Conservation (phyloP, 345 rosid genomes). For the Populus alba region DNA sequence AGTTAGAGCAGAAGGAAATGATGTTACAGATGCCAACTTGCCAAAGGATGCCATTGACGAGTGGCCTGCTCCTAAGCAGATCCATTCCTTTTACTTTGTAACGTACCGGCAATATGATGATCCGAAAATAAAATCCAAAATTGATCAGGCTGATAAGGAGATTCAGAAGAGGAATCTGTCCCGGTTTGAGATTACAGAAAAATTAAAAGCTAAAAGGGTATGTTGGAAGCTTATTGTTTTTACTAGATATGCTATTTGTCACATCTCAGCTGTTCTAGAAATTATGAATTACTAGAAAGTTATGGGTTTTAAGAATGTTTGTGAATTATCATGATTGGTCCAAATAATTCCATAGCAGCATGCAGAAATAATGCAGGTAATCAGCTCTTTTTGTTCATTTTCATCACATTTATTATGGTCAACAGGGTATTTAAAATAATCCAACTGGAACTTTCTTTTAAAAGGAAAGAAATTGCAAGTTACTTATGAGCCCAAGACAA, state of each 20-base stretch:
- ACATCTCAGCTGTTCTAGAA: neutral
- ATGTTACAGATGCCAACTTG: constrained; percentile 36
- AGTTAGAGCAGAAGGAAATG: constrained; percentile 40
- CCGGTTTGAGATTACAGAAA: constrained; percentile 38
- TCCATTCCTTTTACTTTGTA: constrained; percentile 60
- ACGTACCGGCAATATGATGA: constrained; percentile 50
- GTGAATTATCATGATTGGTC: neutral
- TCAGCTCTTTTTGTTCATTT: neutral
- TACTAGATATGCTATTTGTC: neutral
- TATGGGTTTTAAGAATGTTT: neutral
- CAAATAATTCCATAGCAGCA: neutral
- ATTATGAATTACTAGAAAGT: neutral
- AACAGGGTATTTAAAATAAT: neutral
- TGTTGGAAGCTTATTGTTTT: constrained; percentile 17
- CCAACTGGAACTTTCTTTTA: neutral
- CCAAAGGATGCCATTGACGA: constrained; percentile 71
- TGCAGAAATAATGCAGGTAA: neutral
- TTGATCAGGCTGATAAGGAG: constrained; percentile 66
- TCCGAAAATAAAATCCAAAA: constrained; percentile 59
- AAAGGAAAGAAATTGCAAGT: neutral
- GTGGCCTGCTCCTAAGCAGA: constrained; percentile 75
- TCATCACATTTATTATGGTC: neutral
- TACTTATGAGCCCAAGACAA: neutral
- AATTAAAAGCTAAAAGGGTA: constrained; percentile 64
- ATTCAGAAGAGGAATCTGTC: constrained; percentile 42